Evolutionary conservation across 140 eudicot species (phyloP), one percentile per base, ranked within the genome.

Genomic region (Bidens hawaiensis): DNA sequence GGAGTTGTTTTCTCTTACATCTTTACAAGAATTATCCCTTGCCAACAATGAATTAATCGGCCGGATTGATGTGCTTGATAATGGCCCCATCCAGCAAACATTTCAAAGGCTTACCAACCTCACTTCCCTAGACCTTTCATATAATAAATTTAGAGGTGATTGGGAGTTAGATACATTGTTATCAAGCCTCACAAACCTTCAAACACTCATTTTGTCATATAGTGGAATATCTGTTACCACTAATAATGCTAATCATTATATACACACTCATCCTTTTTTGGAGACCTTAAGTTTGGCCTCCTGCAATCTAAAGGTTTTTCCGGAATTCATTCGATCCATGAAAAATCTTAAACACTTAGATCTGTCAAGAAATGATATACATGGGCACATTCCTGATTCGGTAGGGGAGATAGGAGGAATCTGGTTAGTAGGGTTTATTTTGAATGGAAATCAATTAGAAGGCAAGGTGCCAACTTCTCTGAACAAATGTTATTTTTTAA

Each of bases 401-500:
- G 2, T 27, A 9, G 36, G 69, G 22, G 34, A 17, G 25, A 41
- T 26, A 14, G 36, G 74, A 23, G 13, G 4, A 18, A 4, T 42
- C 14, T 0, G 8, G 0, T 16, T 73, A 61, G 48, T 21, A 6
- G 62, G 19, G 25, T 28, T 79, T 15, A 9, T 22, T 17, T 33
- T 79, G 27, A 65, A 45, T 1, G 36, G 21, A 4, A 79, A 75
- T 58, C 75, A 50, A 24, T 34, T 75, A 19, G 72, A 75, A 15
- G 85, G 85, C 14, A 19, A 14, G 16, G 8, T 79, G 9, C 84
- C 84, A 11, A 16, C 5, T 28, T 53, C 78, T 13, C 53, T 79
- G 62, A 11, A 48, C 24, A 63, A 64, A 4, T 78, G 80, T 28
- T 22, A 0, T 0, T 0, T 0, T 2, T 50, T 79, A 49, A 47